phyloP scores from a whole-genome alignment of 2,329 filamentous ascomycete genomes.

The Pseudomassariella vexata region DNA sequence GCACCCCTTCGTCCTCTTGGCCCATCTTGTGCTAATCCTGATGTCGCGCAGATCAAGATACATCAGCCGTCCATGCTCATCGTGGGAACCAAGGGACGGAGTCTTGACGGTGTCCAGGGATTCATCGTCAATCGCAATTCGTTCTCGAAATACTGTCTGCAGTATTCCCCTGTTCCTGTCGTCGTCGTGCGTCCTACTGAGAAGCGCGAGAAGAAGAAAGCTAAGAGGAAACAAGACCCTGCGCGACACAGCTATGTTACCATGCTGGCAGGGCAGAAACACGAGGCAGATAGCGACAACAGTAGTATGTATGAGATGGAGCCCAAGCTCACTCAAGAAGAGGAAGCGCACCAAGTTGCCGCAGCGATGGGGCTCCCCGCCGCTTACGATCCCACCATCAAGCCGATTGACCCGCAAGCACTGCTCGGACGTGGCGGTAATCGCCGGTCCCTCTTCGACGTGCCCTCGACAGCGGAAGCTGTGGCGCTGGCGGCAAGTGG shows the following conservation, averaged over 20 bases:
- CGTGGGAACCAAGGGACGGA: slow-evolving; percentile 81
- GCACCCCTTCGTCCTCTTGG: too few relatives aligned
- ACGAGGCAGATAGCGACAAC: slow-evolving; percentile 52
- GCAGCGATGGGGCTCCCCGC: slow-evolving; percentile 58
- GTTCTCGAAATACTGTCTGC: slow-evolving; percentile 90
- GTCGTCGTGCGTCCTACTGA: slow-evolving; percentile 85
- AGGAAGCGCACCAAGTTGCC: slow-evolving; percentile 60
- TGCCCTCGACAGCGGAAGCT: slow-evolving; percentile 14
- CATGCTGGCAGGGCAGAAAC: slow-evolving; percentile 60
- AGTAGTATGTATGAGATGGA: slow-evolving; percentile 50
- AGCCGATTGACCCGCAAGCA: slow-evolving; percentile 38
- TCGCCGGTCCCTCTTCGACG: slow-evolving; percentile 8
- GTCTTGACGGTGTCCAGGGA: slow-evolving; percentile 78
- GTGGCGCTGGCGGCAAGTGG: slow-evolving; percentile 22
- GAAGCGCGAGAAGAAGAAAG: slow-evolving; percentile 85
- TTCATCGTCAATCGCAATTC: slow-evolving; percentile 73
- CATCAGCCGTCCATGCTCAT: slow-evolving; percentile 89
- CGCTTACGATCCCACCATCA: slow-evolving; percentile 58
- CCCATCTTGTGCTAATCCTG: background rate
- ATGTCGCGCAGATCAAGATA: slow-evolving; percentile 66
- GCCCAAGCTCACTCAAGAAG: slow-evolving; percentile 48
- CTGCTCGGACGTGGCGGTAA: slow-evolving; percentile 16
- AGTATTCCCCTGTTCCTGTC: slow-evolving; percentile 88
- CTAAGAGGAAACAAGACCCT: slow-evolving; percentile 74
- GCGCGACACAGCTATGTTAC: slow-evolving; percentile 69